Percentiles rank a stretch among this genome's conserved stretches.
Evolutionary conservation across 257 asterid genomes (phyloP).

Genomic region (Solanum okadae): DNA sequence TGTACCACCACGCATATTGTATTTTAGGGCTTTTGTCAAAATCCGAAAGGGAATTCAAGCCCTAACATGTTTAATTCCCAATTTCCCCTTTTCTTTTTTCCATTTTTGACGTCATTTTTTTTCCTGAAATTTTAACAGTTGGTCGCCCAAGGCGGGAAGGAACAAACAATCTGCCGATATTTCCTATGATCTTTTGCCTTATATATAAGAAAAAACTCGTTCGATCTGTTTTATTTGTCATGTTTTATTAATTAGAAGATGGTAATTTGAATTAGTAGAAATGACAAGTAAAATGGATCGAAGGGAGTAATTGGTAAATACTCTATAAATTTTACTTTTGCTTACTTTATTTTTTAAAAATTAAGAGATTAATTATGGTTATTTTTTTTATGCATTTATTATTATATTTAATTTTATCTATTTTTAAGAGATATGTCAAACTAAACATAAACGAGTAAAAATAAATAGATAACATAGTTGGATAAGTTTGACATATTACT

Average conservation of each 20-base stretch:
- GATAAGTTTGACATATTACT: too few relatives aligned
- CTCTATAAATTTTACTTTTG: not conserved
- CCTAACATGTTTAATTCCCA: not conserved
- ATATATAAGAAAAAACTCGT: not conserved
- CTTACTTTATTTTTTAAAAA: too few relatives aligned
- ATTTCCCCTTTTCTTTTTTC: not conserved
- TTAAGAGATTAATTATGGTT: too few relatives aligned
- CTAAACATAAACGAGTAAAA: too few relatives aligned
- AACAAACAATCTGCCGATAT: not conserved
- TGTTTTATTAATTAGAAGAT: too few relatives aligned
- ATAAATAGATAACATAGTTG: too few relatives aligned
- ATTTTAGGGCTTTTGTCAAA: constrained; percentile 4
- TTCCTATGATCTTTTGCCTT: not conserved
- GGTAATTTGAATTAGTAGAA: too few relatives aligned
- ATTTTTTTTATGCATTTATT: too few relatives aligned
- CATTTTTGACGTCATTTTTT: not conserved
- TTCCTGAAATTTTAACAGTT: not conserved
- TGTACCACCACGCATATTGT: constrained; percentile 2
- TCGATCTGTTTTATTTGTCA: too few relatives aligned
- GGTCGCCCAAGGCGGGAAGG: not conserved
- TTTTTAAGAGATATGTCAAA: too few relatives aligned
- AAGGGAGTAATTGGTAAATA: not conserved
- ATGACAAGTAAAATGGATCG: too few relatives aligned
- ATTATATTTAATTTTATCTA: too few relatives aligned
- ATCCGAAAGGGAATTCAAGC: not conserved